phyloP scores from a whole-genome alignment of 345 rosid genomes.

The Physaria fendleri region DNA sequence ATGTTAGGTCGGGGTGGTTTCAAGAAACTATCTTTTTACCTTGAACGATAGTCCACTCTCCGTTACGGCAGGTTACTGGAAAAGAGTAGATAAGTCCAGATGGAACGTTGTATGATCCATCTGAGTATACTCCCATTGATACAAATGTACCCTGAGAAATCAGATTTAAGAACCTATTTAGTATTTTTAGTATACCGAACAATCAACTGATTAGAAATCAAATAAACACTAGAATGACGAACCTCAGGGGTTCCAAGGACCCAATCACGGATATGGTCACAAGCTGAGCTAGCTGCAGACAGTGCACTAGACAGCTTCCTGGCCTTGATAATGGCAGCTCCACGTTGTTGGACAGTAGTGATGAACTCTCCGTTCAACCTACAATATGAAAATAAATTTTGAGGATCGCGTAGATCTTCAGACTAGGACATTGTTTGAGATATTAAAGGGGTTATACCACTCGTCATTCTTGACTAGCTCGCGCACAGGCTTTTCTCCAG shows the following conservation, averaged over 20 bases:
- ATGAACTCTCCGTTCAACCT: constrained; percentile 94
- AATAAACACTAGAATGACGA: not conserved
- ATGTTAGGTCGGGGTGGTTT: no score
- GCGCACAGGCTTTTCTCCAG: constrained; percentile 72
- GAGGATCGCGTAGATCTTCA: not conserved
- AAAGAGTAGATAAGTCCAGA: constrained; percentile 96
- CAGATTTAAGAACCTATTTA: not conserved
- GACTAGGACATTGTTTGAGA: not conserved
- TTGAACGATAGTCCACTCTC: constrained; percentile 90
- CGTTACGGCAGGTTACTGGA: constrained; percentile 78
- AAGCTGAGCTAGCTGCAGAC: constrained; percentile 97
- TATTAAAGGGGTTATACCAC: constrained; percentile 60
- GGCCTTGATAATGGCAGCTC: constrained; percentile 98
- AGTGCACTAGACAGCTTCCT: constrained; percentile 91
- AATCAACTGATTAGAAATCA: not conserved
- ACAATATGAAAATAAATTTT: constrained; percentile 1
- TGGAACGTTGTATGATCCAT: constrained; percentile 94
- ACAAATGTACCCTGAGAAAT: constrained; percentile 78
- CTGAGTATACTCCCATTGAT: constrained; percentile 97
- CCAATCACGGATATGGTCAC: constrained; percentile 98
- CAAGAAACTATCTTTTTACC: constrained; percentile 38
- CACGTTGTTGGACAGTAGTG: constrained; percentile 89
- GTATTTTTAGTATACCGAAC: not conserved
- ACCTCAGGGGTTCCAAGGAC: constrained; percentile 98
- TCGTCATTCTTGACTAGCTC: constrained; percentile 83